Base-by-base conservation (phyloP, 495 filamentous ascomycete species). In the Trichoderma asperelloides region DNA sequence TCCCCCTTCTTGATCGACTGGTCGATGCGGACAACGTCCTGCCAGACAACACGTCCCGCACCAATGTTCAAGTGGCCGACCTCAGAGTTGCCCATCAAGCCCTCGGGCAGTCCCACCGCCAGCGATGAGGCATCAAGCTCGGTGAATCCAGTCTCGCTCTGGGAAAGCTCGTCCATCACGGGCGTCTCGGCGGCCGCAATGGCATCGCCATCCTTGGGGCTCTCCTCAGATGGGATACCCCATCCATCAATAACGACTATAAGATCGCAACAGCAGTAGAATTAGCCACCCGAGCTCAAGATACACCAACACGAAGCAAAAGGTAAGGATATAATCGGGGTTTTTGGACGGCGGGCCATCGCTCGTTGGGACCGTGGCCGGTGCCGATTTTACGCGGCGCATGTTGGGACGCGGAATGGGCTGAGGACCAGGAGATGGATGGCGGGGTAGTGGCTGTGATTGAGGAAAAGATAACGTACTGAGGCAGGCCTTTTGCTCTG, bases 31-130 rank as follows among this genome's bases (percentile, higher is more conserved):
- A 98, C 95, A 68, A 96, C 96, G 81, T 98, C 95, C 78, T 98
- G 95, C 95, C 95, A 98, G 72, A 98, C 95, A 49, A 98, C 96
- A 77, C 95, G 85, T 55, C 95, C 95, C 68, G 95, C 95, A 74
- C 95, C 95, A 78, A 98, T 98, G 82, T 98, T 98, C 78, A 98
- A 78, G 79, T 98, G 95, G 45, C 95, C 95, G 71, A 98, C 95
- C 78, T 98, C 95, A 75, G 91, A 95, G 81, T 98, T 98, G 43
- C 95, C 95, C 95, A 98, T 98, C 68, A 98, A 82, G 47, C 95
- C 95, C 75, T 98, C 94, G 23, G 95, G 95, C 57, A 98, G 83
- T 55, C 95, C 95, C 55, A 98, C 95, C 40, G 95, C 96, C 23
- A 97, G 86, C 2, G 96, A 98, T 11, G 94, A 97, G 63, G 95